Evolutionary conservation across 768 basidiomycete genomes (phyloP).

Genomic region (Mycena belliarum): DNA sequence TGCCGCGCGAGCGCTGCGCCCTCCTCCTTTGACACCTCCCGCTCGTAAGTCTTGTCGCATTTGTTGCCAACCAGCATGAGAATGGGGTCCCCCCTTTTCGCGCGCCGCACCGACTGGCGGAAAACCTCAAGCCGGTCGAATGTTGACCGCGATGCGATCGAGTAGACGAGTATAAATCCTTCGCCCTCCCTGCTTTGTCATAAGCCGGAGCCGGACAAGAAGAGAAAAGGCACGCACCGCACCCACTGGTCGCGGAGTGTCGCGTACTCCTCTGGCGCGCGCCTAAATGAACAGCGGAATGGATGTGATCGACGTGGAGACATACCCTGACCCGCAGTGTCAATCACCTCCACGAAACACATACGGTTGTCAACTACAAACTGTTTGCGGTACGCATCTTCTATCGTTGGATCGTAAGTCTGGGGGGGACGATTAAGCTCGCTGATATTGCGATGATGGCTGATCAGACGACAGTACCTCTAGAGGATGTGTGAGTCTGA

Average conservation of each 20-base stretch:
- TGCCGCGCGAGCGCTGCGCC: slow-evolving; percentile 78
- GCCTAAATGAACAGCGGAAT: slow-evolving; percentile 22
- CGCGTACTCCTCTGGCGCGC: slow-evolving; percentile 85
- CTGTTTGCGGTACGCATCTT: slow-evolving; percentile 96
- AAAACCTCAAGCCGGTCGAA: slow-evolving; percentile 90
- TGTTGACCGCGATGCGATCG: slow-evolving; percentile 90
- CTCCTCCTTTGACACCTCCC: slow-evolving; percentile 91
- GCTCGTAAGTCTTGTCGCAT: slow-evolving; percentile 86
- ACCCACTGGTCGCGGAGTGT: slow-evolving; percentile 98
- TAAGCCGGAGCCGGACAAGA: slow-evolving; percentile 3
- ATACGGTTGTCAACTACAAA: slow-evolving; percentile 92
- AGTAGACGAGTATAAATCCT: slow-evolving; percentile 97
- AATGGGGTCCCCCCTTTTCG: slow-evolving; percentile 81
- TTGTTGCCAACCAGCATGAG: slow-evolving; percentile 98
- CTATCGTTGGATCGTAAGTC: slow-evolving; percentile 99
- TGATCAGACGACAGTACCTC: slow-evolving; percentile 17
- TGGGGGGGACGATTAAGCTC: slow-evolving; percentile 34
- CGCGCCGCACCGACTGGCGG: slow-evolving; percentile 85
- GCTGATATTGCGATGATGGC: slow-evolving; percentile 20
- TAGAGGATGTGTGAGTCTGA: neutral
- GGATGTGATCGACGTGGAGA: slow-evolving; percentile 29
- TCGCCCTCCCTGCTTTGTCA: slow-evolving; percentile 76
- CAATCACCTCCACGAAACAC: slow-evolving; percentile 96
- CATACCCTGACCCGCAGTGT: slow-evolving; percentile 96
- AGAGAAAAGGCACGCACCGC: slow-evolving; percentile 62